phyloP scores from a whole-genome alignment of 257 asterid species.

The Solanum sitiens region DNA sequence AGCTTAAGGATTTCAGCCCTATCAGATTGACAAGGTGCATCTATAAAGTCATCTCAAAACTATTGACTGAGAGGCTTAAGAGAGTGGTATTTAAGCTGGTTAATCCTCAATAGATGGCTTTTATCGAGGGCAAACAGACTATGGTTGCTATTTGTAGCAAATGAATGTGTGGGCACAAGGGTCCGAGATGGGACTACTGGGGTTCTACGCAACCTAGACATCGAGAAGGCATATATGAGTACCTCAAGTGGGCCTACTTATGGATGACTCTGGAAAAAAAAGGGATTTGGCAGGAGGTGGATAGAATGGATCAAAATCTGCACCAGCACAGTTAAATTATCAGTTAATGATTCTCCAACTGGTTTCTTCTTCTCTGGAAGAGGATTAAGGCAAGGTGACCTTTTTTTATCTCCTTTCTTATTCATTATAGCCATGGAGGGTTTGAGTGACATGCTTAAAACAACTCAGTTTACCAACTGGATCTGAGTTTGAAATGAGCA shows the following conservation, averaged over 20 bases:
- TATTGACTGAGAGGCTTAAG: not conserved
- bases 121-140: not conserved
- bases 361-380: not conserved
- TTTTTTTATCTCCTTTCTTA: not conserved
- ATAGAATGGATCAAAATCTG: not conserved
- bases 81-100: not conserved
- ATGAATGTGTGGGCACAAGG: not conserved
- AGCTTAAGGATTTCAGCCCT: not conserved
- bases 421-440: not conserved
- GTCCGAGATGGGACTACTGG: not conserved
- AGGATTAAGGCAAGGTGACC: not conserved
- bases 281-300: not conserved
- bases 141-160: not conserved
- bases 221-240: not conserved
- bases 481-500: not conserved
- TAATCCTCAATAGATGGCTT: not conserved
- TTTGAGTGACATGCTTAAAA: not conserved
- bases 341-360: not conserved
- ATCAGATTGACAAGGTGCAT: not conserved
- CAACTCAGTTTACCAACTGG: not conserved
- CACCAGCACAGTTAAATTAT: not conserved
- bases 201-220: not conserved
- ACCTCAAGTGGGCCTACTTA: not conserved
- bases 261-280: not conserved
- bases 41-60: not conserved